phyloP scores from a whole-genome alignment of 2,329 filamentous ascomycete species.

The Bipolaris gigantea region DNA sequence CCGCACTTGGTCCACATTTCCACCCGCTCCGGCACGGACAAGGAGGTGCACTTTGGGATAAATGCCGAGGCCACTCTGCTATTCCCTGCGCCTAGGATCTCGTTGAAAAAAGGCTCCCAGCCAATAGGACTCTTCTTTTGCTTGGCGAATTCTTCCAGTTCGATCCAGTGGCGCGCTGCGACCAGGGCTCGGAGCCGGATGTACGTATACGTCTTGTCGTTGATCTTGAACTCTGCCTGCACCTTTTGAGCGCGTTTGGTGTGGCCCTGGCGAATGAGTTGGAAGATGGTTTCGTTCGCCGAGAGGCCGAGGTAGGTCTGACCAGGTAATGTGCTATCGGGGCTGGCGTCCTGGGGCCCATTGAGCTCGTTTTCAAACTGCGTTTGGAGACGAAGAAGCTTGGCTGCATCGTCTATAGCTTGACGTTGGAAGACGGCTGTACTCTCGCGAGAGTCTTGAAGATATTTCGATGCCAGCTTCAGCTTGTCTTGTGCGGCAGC shows the following conservation, averaged over 20 bases:
- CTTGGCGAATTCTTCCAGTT: conserved; percentile 82
- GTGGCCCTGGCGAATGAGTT: conserved; percentile 80
- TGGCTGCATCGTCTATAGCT: conserved; percentile 76
- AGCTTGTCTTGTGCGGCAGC: conserved; percentile 80
- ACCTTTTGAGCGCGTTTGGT: conserved; percentile 84
- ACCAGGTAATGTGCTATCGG: conserved; percentile 25
- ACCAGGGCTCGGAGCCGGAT: conserved; percentile 82
- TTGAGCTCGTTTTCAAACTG: conserved; percentile 77
- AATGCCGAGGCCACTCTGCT: conserved; percentile 81
- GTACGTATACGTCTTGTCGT: conserved; percentile 91
- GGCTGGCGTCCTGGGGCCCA: conserved; percentile 54
- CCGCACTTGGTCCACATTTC: conserved; percentile 98
- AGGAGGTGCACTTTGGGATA: conserved; percentile 79
- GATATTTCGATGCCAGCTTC: conserved; percentile 78
- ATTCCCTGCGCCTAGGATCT: conserved; percentile 85
- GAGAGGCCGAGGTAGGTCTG: conserved; percentile 75
- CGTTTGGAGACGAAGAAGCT: conserved; percentile 83
- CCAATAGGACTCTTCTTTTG: conserved; percentile 86
- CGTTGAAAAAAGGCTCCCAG: conserved; percentile 97
- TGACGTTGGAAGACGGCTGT: conserved; percentile 70
- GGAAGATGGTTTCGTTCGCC: conserved; percentile 89
- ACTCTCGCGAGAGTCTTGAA: conserved; percentile 81
- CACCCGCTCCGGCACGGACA: conserved; percentile 70
- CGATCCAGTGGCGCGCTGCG: conserved; percentile 85
- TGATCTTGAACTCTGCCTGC: conserved; percentile 88